Evolutionary conservation across 1,284 basidiomycete genomes (phyloP).

Genomic region (Ustilago tritici): DNA sequence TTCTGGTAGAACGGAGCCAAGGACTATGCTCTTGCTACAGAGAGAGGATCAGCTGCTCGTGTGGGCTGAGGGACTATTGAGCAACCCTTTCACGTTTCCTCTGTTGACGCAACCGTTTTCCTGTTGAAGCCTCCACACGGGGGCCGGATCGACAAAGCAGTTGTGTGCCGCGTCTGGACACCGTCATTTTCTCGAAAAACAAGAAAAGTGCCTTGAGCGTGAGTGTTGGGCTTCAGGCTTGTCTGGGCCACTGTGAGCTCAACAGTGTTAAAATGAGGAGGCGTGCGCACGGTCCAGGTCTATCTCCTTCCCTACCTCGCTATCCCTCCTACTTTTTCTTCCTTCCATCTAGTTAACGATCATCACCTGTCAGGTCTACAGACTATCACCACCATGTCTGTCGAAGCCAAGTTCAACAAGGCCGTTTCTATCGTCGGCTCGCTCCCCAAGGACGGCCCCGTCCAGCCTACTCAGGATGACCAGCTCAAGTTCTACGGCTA

Average conservation of each 20-base stretch:
- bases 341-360: background rate
- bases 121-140: slow-evolving; percentile 5
- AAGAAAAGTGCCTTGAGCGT: background rate
- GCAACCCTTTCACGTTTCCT: slow-evolving; percentile 1
- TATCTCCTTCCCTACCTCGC: background rate
- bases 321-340: background rate
- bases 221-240: background rate
- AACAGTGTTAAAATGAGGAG: slow-evolving; percentile 1
- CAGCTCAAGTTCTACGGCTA: slow-evolving; percentile 68
- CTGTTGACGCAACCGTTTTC: background rate
- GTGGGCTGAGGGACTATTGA: background rate
- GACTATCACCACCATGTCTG: slow-evolving; percentile 39
- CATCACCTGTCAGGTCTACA: background rate
- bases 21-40: no score
- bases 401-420: slow-evolving; percentile 62
- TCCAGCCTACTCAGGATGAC: slow-evolving; percentile 63
- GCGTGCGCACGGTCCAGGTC: slow-evolving; percentile 3
- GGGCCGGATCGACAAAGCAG: slow-evolving; percentile 5
- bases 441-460: slow-evolving; percentile 61
- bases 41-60: background rate
- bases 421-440: slow-evolving; percentile 55
- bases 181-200: background rate
- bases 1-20: no score
- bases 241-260: background rate
- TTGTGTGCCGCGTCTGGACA: background rate